Evolutionary conservation across 768 basidiomycete species (phyloP), one percentile per base, ranked within the genome.

Genomic region (Clathrus columnatus): DNA sequence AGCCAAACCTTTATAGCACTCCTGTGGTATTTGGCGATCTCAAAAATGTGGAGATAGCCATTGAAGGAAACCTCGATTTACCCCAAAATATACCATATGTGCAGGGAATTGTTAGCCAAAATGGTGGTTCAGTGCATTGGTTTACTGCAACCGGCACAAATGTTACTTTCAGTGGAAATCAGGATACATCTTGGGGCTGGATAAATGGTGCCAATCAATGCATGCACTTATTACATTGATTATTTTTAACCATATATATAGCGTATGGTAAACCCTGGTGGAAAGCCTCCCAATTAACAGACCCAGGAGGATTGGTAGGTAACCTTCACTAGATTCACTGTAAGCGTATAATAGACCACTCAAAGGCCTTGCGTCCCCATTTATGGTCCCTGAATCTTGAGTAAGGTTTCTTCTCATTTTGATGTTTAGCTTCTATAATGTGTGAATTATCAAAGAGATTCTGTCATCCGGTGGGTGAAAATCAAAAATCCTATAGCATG

Each of bases 101-200:
- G 27, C 81, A 82, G 70, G 69, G 76, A 46, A 10, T 30, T 48
- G 11, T 43, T 11, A 29, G 27, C 27, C 17, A 17, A n/a, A 28
- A 20, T 4, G 49, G 49, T 4, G 49, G 46, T 23, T 47, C 46
- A 47, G 46, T 23, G 2, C 21, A 28, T 14, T 23, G 46, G 1
- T 82, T 83, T 58, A 68, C 65, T 32, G 32, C 32, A 21, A 18
- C 51, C 14, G 80, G 83, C 4, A 74, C 63, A 41, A 83, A 82
- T 51, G 78, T 84, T 44, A 83, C 80, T 8, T 62, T 85, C 7
- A 69, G 78, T 29, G 80, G 83, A 0, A 75, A 76, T 23, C 67
- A 63, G 11, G 77, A 84, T 57, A 75, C 78, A 0, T 57, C 78
- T 2, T 79, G 78, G 78, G 82, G 82, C n/a, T 84, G 81, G 81